Base-by-base conservation (phyloP, 768 basidiomycete genomes). In the Phaeolepiota aurea region DNA sequence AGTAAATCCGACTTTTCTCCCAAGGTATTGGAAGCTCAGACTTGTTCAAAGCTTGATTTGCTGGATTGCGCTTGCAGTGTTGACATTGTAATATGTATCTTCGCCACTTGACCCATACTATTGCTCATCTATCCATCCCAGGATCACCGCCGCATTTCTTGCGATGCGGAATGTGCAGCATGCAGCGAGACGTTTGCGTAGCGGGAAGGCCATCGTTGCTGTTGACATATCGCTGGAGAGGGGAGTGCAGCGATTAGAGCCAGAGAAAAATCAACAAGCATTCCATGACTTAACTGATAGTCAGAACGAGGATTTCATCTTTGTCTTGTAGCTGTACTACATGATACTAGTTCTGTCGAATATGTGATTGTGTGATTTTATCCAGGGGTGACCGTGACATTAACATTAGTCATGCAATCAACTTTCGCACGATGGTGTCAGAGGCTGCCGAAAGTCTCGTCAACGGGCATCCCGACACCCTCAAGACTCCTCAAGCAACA, bases 381-480 rank as follows among this genome's bases (percentile, higher is more conserved):
- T n/a, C n/a, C n/a, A n/a, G n/a, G 34, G 14, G n/a, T 37, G 18
- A 16, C 5, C 16, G 35, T 39, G 37, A 47, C 37, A 37, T 18
- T n/a, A n/a, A n/a, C n/a, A n/a, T n/a, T n/a, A n/a, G n/a, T n/a
- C n/a, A n/a, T n/a, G n/a, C n/a, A n/a, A 30, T 20, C 49, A 3
- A 50, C 50, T 55, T 64, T 64, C 64, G 45, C 67, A 69, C 67
- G 65, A 20, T 5, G 21, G 38, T 47, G 43, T 37, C 42, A 39
- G 42, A 38, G 45, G 46, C 49, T 50, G 50, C 51, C 50, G 55
- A 62, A 62, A 61, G 56, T 52, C 54, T 60, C 55, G 10, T 57
- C 63, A 65, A 63, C 66, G 64, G 56, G 61, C 58, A 57, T 55
- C 58, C 48, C 63, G 63, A 66, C 64, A 65, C 59, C 58, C 62